Conservation (phyloP, 257 asterid genomes). For the Plantago elongata region DNA sequence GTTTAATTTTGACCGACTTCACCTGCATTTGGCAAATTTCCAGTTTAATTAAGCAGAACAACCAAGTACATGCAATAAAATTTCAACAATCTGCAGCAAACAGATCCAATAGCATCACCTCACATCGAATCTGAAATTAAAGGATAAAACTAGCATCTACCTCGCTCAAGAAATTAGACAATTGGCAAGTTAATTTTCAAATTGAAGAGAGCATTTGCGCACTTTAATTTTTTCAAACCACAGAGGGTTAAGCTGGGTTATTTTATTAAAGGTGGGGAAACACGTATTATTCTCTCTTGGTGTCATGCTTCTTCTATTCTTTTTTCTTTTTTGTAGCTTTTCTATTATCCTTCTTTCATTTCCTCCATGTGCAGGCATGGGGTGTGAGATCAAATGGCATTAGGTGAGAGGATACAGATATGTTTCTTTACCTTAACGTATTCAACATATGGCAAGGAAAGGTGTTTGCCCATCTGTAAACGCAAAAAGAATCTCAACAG, state of each 20-base stretch:
- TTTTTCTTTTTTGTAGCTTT: not conserved
- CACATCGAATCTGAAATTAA: no score
- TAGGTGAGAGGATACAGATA: not conserved
- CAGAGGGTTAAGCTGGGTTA: no score
- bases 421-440: conserved; percentile 70
- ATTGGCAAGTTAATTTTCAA: no score
- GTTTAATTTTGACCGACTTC: conserved; percentile 81
- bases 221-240: no score
- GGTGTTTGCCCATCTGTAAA: conserved; percentile 82
- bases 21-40: conserved; percentile 52
- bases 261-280: no score
- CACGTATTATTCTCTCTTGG: not conserved
- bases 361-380: no score
- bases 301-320: not conserved
- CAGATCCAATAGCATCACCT: no score
- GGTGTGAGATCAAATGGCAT: no score
- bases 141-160: no score
- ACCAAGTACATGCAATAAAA: not conserved
- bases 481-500: conserved; percentile 75
- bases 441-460: conserved; percentile 84
- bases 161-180: no score
- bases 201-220: no score
- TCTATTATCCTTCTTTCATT: no score
- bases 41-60: conserved; percentile 13
- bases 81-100: not conserved